These are phyloP conservation scores for Panicum hallii DNA, from an alignment of 202 grass and related monocot genomes.

Conservation along the genomic window DNA sequence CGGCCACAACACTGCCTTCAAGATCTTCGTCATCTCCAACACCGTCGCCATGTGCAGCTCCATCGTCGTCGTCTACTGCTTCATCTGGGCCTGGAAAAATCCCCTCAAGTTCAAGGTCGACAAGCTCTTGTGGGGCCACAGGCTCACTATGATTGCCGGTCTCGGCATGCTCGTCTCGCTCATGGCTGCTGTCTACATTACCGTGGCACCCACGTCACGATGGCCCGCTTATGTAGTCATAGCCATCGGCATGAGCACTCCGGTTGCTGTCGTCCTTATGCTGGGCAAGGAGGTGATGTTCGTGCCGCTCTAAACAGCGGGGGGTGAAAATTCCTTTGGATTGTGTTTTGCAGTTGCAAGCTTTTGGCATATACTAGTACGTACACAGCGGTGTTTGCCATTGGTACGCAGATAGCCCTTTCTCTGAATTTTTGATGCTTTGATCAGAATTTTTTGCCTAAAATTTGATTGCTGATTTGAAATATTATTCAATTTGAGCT, in stretches of 20 bases:
- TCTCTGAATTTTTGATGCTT: no score
- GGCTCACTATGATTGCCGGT: conserved; percentile 67
- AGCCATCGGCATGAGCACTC: conserved; percentile 67
- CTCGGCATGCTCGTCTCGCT: conserved; percentile 74
- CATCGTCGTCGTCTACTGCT: conserved; percentile 69
- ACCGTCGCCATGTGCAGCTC: conserved; percentile 88
- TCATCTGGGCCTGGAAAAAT: conserved; percentile 80
- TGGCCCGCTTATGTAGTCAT: conserved; percentile 77
- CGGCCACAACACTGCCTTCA: conserved; percentile 40
- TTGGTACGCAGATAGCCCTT: no score
- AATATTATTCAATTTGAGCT: no score
- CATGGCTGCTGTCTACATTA: conserved; percentile 63
- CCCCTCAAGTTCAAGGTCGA: conserved; percentile 68
- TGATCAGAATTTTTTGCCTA: no score
- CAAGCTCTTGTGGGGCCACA: conserved; percentile 67
- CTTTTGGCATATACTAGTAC: no score
- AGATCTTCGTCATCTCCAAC: conserved; percentile 81
- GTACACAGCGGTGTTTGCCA: no score
- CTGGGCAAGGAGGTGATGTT: conserved; percentile 52
- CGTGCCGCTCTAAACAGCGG: background rate
- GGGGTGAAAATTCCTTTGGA: no score
- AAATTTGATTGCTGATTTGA: no score
- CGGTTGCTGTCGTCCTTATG: conserved; percentile 54
- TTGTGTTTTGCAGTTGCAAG: no score
- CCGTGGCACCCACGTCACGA: conserved; percentile 25